Evolutionary conservation across 2,329 filamentous ascomycete species (phyloP).

Genomic region (Pyrenochaeta sp.): DNA sequence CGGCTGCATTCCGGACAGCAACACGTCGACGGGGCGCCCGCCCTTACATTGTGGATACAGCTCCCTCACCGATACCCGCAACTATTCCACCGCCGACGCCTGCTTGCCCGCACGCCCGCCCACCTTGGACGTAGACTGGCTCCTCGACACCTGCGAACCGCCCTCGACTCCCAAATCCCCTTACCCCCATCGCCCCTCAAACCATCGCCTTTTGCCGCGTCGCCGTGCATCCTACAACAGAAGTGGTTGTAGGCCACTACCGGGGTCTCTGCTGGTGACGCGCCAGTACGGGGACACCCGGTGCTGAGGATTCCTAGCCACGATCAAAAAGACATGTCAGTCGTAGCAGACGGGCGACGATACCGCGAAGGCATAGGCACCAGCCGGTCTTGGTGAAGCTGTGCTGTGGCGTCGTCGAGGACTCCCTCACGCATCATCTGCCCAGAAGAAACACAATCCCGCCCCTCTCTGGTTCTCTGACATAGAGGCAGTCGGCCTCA

Average conservation of each 20-base stretch:
- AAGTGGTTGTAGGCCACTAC: constrained; percentile 10
- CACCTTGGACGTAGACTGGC: constrained; percentile 1
- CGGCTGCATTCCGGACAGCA: constrained; percentile 19
- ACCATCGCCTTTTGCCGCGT: too few species aligned
- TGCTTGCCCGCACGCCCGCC: constrained; percentile 1
- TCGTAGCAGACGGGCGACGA: constrained; percentile 47
- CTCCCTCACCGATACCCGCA: constrained; percentile 4
- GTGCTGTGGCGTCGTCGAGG: constrained; percentile 27
- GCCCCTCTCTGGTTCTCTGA: background rate
- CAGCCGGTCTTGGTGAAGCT: constrained; percentile 49
- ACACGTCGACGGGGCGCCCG: constrained; percentile 10
- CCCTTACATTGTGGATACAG: constrained; percentile 19
- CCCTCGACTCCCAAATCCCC: too few species aligned
- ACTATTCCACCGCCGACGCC: constrained; percentile 15
- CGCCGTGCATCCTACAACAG: background rate
- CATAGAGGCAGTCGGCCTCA: background rate
- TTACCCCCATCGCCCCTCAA: too few species aligned
- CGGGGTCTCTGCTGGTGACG: constrained; percentile 42
- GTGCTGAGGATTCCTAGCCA: constrained; percentile 16
- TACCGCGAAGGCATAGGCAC: constrained; percentile 55
- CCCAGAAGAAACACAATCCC: background rate
- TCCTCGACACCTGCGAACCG: constrained; percentile 15
- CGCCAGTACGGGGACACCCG: constrained; percentile 31
- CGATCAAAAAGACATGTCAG: constrained; percentile 48
- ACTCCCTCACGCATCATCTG: constrained; percentile 8